Evolutionary conservation across 2,329 filamentous ascomycete species (phyloP).

Genomic region (Neofusicoccum cordaticola): DNA sequence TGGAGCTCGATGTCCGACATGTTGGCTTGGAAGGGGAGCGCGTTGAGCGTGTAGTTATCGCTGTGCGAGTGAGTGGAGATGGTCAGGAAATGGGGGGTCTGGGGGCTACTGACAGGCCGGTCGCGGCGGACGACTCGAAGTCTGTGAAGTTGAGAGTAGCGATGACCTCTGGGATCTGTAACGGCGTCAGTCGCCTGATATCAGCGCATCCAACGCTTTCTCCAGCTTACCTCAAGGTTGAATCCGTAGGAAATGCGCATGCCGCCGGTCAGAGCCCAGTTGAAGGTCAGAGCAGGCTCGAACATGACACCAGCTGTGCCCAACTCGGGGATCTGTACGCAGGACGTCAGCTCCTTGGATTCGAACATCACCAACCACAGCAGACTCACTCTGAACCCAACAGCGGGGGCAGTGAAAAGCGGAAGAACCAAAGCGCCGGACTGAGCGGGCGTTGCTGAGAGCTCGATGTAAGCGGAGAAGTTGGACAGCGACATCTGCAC

Average conservation of each 20-base stretch:
- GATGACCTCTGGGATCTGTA: background rate
- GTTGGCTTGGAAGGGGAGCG: conserved; percentile 33
- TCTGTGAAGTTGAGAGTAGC: conserved; percentile 7
- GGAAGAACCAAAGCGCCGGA: conserved; percentile 26
- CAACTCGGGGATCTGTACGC: conserved; percentile 31
- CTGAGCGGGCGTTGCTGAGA: conserved; percentile 28
- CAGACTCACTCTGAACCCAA: conserved; percentile 25
- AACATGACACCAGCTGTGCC: conserved; percentile 37
- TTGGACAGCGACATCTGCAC: conserved; percentile 31
- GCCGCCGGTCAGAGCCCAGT: conserved; percentile 27
- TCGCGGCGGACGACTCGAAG: conserved; percentile 1
- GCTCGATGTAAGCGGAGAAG: conserved; percentile 34
- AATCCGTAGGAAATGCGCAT: conserved; percentile 37
- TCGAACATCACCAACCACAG: background rate
- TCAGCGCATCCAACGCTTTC: background rate
- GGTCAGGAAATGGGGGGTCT: background rate
- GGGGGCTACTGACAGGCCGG: background rate
- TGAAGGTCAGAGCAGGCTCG: conserved; percentile 27
- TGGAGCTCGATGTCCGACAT: conserved; percentile 28
- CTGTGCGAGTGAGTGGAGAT: background rate
- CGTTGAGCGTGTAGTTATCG: conserved; percentile 26
- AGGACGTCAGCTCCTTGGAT: background rate
- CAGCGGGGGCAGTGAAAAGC: conserved; percentile 27
- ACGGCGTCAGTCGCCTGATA: background rate
- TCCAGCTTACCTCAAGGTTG: conserved; percentile 28